Evolutionary conservation across 1,284 basidiomycete species (phyloP), one percentile per base, ranked within the genome.

Genomic region (Trichosporon sp.): DNA sequence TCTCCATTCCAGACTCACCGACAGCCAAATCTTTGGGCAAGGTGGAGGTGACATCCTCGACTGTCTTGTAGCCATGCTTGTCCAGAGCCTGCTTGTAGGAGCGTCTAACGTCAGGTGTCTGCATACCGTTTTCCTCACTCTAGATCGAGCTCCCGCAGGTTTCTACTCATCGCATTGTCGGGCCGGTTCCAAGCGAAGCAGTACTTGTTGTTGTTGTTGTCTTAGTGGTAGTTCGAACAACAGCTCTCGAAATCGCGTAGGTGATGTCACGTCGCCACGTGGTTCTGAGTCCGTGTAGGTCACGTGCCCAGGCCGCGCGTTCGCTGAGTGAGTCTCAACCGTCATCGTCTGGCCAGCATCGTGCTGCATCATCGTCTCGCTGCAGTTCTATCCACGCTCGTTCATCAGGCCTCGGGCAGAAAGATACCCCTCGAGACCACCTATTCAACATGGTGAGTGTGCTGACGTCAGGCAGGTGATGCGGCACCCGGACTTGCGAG

Each of bases 61-160:
- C 46, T 0, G 68, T 76, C 38, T 66, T 70, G 71, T 83, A 84
- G 1, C 79, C 79, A 26, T 80, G 80, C 67, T 78, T 78, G 21
- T 66, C n/a, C 3, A 84, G 76, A 4, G 78, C 77, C 1, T 67
- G 35, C 61, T 78, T 79, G 59, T 82, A 66, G 46, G 77, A 74
- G 51, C 77, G 78, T 3, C 77, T 79, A 63, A 1, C 1, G 40
- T 19, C 19, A 65, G 56, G 14, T 21, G 1, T 31, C 1, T 10
- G 21, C 1, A 4, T 4, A 4, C 31, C 2, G 0, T 6, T 1
- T 10, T 4, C 5, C 73, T 65, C 48, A 76, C 75, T 70, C 70
- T 1, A 76, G 48, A 4, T 54, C n/a, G 10, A 76, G 73, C 12
- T 71, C 69, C 4, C 71, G 64, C 19, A 74, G 32, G 59, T 63